phyloP scores from a whole-genome alignment of 768 basidiomycete genomes.

The Solioccasus polychromus region DNA sequence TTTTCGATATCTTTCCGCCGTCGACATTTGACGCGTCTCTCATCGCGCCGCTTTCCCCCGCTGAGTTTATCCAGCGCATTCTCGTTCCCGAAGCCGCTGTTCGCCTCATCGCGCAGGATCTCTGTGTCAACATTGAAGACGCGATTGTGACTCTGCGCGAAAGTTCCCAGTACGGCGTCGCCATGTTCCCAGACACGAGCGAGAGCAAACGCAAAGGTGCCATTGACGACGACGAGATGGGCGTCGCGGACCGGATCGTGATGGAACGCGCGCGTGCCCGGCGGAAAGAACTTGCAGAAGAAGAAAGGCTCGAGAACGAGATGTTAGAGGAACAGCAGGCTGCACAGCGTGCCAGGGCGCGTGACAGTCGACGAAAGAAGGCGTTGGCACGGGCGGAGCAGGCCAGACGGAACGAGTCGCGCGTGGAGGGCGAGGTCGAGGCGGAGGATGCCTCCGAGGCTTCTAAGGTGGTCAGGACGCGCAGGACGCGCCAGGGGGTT shows the following conservation, averaged over 20 bases:
- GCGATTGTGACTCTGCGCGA: constrained; percentile 66
- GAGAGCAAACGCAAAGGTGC: constrained; percentile 31
- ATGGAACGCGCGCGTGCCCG: constrained; percentile 42
- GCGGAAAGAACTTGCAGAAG: constrained; percentile 40
- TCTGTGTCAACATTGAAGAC: constrained; percentile 39
- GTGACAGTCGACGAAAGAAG: constrained; percentile 18
- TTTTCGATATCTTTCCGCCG: constrained; percentile 74
- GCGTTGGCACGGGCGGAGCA: constrained; percentile 21
- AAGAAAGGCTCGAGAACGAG: constrained; percentile 35
- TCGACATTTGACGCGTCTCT: constrained; percentile 49
- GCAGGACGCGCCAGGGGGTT: constrained; percentile 1
- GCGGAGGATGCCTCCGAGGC: not conserved
- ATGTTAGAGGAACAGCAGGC: constrained; percentile 23
- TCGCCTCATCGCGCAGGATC: constrained; percentile 80
- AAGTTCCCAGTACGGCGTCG: constrained; percentile 79
- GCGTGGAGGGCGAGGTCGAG: not conserved
- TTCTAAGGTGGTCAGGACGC: constrained; percentile 8
- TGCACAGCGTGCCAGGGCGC: constrained; percentile 21
- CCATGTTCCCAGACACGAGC: constrained; percentile 68
- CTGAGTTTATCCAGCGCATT: constrained; percentile 78
- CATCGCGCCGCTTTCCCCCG: constrained; percentile 62
- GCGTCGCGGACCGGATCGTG: constrained; percentile 40
- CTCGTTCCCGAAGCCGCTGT: constrained; percentile 89
- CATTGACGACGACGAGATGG: constrained; percentile 32
- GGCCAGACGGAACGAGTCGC: constrained; percentile 5